Percentiles rank a stretch among this genome's conserved stretches.
Conservation (phyloP, 2,329 filamentous ascomycete species). For the Alternaria viburni region DNA sequence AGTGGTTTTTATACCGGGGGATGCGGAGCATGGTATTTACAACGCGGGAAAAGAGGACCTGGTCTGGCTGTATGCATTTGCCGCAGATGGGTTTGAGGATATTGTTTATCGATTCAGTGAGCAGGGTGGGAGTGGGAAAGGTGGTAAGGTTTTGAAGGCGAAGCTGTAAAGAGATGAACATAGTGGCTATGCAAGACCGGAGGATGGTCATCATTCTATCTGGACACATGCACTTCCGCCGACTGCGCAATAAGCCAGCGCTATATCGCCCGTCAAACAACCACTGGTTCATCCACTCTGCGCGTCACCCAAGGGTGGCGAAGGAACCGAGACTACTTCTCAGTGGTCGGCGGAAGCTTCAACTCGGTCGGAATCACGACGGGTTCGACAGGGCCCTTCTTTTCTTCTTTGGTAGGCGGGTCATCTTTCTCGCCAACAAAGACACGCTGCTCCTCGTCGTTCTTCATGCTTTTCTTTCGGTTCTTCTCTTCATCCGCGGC, state of each 20-base stretch:
- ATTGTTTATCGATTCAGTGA: conserved; percentile 48
- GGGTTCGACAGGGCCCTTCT: background rate
- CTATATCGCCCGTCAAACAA: background rate
- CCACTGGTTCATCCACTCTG: background rate
- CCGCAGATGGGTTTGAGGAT: conserved; percentile 47
- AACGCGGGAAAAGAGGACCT: conserved; percentile 33
- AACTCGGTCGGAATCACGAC: background rate
- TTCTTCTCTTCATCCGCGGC: background rate
- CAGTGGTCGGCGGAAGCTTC: background rate
- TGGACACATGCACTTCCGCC: background rate
- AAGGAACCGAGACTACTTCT: background rate
- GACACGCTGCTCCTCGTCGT: background rate
- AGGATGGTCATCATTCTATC: background rate
- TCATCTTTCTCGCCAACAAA: background rate
- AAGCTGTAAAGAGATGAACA: background rate
- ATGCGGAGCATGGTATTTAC: conserved; percentile 52
- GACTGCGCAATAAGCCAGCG: background rate
- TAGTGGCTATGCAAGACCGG: background rate
- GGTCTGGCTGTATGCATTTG: conserved; percentile 53
- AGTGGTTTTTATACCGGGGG: conserved; percentile 52
- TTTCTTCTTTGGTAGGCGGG: background rate
- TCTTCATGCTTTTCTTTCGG: background rate
- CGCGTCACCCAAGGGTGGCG: background rate
- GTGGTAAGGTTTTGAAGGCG: background rate
- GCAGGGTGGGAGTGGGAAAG: background rate